phyloP scores from a whole-genome alignment of 2,329 filamentous ascomycete genomes.

The Fonsecaea pedrosoi region DNA sequence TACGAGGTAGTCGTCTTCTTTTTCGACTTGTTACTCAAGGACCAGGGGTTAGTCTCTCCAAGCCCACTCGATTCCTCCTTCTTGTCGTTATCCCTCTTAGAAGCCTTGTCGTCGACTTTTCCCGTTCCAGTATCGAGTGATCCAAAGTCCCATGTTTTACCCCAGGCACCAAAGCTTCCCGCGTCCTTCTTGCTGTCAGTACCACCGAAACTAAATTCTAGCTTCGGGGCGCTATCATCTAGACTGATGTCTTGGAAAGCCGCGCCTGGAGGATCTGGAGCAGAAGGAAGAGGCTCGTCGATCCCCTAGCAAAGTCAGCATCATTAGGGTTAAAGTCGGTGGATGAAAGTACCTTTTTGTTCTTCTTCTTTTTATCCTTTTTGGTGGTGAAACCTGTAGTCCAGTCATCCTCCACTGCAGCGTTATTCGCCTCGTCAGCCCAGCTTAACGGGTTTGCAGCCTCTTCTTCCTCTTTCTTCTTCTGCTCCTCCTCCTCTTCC shows the following conservation, averaged over 20 bases:
- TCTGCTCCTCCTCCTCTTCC: constrained; percentile 40
- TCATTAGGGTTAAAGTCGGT: neutral
- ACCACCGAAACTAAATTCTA: constrained; percentile 63
- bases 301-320: constrained; percentile 39
- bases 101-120: constrained; percentile 42
- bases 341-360: constrained; percentile 58
- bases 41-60: constrained; percentile 50
- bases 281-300: constrained; percentile 44
- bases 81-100: constrained; percentile 41
- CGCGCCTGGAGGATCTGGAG: constrained; percentile 51
- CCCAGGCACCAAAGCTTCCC: constrained; percentile 64
- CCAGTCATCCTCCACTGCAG: constrained; percentile 60
- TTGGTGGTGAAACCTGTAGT: constrained; percentile 53
- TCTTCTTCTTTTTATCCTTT: constrained; percentile 58
- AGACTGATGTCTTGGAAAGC: constrained; percentile 74
- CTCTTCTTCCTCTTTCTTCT: constrained; percentile 43
- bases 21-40: constrained; percentile 45
- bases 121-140: constrained; percentile 44
- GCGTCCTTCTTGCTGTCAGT: constrained; percentile 50
- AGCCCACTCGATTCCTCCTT: constrained; percentile 40
- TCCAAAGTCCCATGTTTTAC: constrained; percentile 62
- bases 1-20: constrained; percentile 46
- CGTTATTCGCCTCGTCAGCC: constrained; percentile 52
- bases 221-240: constrained; percentile 64
- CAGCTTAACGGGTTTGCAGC: constrained; percentile 50